Evolutionary conservation across 73 alveolate genomes (phyloP), one percentile per base, ranked within the genome.

Genomic region (Paramecium tetraurelia): DNA sequence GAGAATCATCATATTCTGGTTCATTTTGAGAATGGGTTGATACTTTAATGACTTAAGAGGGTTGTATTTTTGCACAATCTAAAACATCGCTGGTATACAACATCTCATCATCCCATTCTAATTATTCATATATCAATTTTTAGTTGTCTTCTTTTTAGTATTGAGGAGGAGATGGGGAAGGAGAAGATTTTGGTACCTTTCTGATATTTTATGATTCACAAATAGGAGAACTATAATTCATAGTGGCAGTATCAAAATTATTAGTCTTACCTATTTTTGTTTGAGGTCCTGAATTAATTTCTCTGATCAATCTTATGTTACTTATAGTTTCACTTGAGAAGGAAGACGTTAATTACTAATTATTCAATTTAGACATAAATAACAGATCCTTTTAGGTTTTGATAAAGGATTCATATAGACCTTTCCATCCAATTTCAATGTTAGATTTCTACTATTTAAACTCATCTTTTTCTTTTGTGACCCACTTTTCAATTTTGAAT

Each of bases 401-500:
- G 33, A 80, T 80, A 46, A 80, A 80, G 7, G 90, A 43, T 44
- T 80, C 90, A 80, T 43, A 80, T 44, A 48, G 22, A 27, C 90
- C 90, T 35, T 80, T 80, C 90, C 90, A 80, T 7, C 90, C 90
- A 31, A n/a, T 46, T 43, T 80, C 90, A 41, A 80, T 80, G 43
- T 31, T 12, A 6, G n/a, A 12, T 80, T 80, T 80, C 24, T 80
- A 2, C 46, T 24, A 14, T 31, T 40, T 41, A 4, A 95, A 85
- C 11, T 95, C 97, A 63, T 95, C 96, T 48, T 93, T 86, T 84
- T 95, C 97, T 33, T 92, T 58, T 35, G 90, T 57, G 4, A 95
- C 96, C 97, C 97, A 95, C 36, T 69, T 92, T 48, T 95, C 97
- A 5, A 95, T 83, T 50, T 87, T 85, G 22, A 53, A 63, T 57